phyloP scores from a whole-genome alignment of 2,329 filamentous ascomycete species.

The Nemania sp. region DNA sequence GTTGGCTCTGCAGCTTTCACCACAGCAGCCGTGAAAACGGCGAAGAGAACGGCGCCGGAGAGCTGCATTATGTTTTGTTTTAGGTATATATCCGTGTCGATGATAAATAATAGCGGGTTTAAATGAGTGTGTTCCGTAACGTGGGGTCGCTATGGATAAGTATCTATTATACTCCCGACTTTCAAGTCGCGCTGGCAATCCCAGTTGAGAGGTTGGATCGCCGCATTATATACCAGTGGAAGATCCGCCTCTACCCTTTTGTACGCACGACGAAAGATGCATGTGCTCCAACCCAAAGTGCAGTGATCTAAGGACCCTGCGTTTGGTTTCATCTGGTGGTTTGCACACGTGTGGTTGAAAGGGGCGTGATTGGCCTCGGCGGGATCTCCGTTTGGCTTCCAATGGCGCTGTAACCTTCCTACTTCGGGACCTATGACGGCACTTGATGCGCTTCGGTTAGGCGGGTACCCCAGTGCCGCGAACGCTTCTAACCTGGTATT shows the following conservation, averaged over 20 bases:
- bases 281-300: not conserved
- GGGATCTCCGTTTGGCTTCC: not conserved
- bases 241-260: not conserved
- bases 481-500: not conserved
- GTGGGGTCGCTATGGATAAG: too few relatives aligned
- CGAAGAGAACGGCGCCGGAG: constrained; percentile 21
- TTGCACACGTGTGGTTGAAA: constrained; percentile 28
- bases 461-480: constrained; percentile 19
- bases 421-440: constrained; percentile 23
- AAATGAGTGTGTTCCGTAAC: too few relatives aligned
- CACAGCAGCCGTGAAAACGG: constrained; percentile 27
- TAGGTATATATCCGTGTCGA: too few relatives aligned
- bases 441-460: constrained; percentile 18
- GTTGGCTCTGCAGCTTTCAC: constrained; percentile 21
- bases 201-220: not conserved
- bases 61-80: constrained; percentile 32
- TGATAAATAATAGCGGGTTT: too few relatives aligned
- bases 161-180: too few relatives aligned
- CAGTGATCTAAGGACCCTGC: not conserved
- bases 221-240: not conserved
- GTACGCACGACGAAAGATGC: not conserved
- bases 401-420: constrained; percentile 36
- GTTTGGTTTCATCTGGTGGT: constrained; percentile 8
- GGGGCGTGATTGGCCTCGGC: constrained; percentile 26
- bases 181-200: not conserved